Conservation (phyloP, 164 flowering plant species). For the Tinospora cordifolia region DNA sequence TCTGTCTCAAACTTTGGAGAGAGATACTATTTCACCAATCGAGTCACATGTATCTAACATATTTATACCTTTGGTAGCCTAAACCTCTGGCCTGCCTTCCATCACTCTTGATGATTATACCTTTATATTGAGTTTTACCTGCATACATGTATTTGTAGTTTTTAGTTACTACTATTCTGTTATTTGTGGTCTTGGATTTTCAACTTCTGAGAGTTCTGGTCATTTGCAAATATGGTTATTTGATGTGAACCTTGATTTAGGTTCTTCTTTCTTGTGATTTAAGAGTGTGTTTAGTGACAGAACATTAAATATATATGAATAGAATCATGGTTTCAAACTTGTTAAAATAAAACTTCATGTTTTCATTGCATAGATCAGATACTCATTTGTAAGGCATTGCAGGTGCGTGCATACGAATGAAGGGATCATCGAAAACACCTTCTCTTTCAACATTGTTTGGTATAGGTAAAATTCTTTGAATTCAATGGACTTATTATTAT, state of each 20-base stretch:
- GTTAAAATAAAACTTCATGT: not conserved
- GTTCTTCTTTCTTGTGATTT: not conserved
- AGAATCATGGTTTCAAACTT: too few relatives aligned
- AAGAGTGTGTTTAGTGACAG: not conserved
- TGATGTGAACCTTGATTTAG: not conserved
- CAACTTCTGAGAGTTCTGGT: not conserved
- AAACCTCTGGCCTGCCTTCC: not conserved
- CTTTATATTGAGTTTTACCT: not conserved
- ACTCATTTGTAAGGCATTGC: slow-evolving; percentile 20
- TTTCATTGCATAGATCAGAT: not conserved
- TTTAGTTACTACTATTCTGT: not conserved
- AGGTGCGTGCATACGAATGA: slow-evolving; percentile 41
- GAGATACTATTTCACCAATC: too few relatives aligned
- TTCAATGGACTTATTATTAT: not conserved
- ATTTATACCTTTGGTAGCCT: not conserved
- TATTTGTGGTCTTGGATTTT: not conserved
- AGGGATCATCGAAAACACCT: slow-evolving; percentile 47
- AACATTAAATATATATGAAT: not conserved
- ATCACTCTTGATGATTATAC: not conserved
- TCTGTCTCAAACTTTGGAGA: not conserved
- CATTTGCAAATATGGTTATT: not conserved
- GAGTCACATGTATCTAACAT: too few relatives aligned
- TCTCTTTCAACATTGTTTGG: slow-evolving; percentile 71
- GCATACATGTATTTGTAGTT: not conserved
- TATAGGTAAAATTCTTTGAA: slow-evolving; percentile 18